phyloP scores from a whole-genome alignment of 306 rosid species.

The Delonix regia region DNA sequence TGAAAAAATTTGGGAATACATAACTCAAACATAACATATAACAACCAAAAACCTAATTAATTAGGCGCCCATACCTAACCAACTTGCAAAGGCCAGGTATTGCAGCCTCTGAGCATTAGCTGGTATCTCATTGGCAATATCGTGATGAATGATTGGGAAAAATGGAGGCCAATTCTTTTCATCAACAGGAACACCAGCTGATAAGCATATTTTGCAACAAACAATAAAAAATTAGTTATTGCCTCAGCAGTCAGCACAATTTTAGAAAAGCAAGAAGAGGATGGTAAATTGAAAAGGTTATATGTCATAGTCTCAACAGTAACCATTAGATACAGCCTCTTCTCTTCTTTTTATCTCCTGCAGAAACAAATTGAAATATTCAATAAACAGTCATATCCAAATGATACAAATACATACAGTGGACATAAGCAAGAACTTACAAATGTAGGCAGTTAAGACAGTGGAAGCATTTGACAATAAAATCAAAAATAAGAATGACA shows the following conservation, averaged over 20 bases:
- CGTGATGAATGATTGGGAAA: slow-evolving; percentile 97
- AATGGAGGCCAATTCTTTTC: slow-evolving; percentile 96
- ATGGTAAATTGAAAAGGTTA: slow-evolving; percentile 19
- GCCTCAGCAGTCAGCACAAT: slow-evolving; percentile 8
- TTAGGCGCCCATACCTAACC: slow-evolving; percentile 73
- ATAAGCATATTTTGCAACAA: slow-evolving; percentile 31
- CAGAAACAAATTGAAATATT: slow-evolving; percentile 28
- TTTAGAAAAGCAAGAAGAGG: neutral
- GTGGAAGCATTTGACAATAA: slow-evolving; percentile 28
- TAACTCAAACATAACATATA: neutral
- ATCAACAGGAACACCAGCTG: slow-evolving; percentile 81
- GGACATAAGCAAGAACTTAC: slow-evolving; percentile 12
- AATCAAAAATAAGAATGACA: slow-evolving; percentile 1
- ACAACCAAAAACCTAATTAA: slow-evolving; percentile 2
- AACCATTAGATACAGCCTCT: slow-evolving; percentile 79
- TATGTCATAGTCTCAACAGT: slow-evolving; percentile 14
- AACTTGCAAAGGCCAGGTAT: slow-evolving; percentile 96
- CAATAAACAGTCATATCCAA: slow-evolving; percentile 32
- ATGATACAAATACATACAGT: slow-evolving; percentile 6
- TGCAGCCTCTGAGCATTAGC: slow-evolving; percentile 93
- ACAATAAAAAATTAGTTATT: slow-evolving; percentile 24
- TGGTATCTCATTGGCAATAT: slow-evolving; percentile 95
- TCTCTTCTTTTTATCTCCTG: slow-evolving; percentile 94
- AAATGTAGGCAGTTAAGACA: slow-evolving; percentile 16
- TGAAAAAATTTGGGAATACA: neutral